These are phyloP conservation scores for Candida qinlingensis DNA, from an alignment of 805 yeast genomes.

Conservation along the genomic window DNA sequence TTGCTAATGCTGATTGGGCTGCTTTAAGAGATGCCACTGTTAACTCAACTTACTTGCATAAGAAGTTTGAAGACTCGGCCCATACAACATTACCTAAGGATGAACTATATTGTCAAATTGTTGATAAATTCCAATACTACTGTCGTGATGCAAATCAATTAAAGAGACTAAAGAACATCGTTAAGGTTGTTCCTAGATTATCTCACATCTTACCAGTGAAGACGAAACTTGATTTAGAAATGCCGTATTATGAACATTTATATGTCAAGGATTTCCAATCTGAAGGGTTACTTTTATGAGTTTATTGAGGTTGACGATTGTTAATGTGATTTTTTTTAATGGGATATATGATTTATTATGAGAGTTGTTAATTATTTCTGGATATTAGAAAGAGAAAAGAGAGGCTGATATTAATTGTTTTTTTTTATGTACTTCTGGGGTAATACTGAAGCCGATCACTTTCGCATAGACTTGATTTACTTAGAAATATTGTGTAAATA, in stretches of 20 bases:
- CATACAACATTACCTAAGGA: constrained; percentile 8
- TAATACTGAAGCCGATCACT: too few species aligned
- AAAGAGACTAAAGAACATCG: constrained; percentile 4
- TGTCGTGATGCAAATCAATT: constrained; percentile 22
- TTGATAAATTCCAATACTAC: constrained; percentile 18
- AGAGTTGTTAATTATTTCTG: too few species aligned
- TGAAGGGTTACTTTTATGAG: background rate
- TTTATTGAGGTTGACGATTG: too few species aligned
- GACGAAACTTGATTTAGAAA: background rate
- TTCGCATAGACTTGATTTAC: too few species aligned
- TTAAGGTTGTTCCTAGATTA: constrained; percentile 6
- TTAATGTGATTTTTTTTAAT: too few species aligned
- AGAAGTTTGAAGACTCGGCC: constrained; percentile 1
- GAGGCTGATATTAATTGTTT: too few species aligned
- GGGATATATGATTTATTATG: too few species aligned
- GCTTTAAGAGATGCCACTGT: constrained; percentile 72
- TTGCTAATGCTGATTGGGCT: constrained; percentile 84
- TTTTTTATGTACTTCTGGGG: too few species aligned
- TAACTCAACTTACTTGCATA: constrained; percentile 10
- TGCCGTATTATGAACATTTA: constrained; percentile 4
- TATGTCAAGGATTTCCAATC: background rate
- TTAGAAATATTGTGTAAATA: too few species aligned
- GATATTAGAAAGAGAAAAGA: too few species aligned
- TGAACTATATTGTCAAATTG: constrained; percentile 19
- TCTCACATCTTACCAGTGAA: constrained; percentile 3